Percentiles rank a stretch among this genome's conserved stretches.
Evolutionary conservation across 257 asterid species (phyloP).

Genomic region (Catharanthus roseus): DNA sequence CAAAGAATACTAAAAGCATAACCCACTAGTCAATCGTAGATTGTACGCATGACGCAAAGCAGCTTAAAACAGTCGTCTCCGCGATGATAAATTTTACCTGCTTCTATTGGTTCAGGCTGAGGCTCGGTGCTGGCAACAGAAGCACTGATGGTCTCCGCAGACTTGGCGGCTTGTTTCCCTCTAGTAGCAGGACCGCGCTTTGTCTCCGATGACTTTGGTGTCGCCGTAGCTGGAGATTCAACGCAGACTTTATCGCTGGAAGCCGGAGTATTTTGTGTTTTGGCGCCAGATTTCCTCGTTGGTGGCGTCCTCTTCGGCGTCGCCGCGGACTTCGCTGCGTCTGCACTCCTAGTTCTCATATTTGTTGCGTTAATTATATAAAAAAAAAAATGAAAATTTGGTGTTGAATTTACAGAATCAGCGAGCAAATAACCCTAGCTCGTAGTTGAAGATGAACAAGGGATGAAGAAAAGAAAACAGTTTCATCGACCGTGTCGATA

Average conservation of each 20-base stretch:
- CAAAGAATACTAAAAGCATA: not conserved
- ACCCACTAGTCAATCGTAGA: not conserved
- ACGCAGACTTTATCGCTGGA: slow-evolving; percentile 16
- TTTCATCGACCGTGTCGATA: no score
- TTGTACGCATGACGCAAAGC: not conserved
- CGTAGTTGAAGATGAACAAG: not conserved
- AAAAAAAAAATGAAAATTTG: not conserved
- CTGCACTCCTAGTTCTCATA: slow-evolving; percentile 46
- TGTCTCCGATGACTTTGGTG: slow-evolving; percentile 12
- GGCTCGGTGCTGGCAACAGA: slow-evolving; percentile 8
- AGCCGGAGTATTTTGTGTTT: slow-evolving; percentile 21
- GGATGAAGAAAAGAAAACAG: not conserved
- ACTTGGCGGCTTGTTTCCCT: slow-evolving; percentile 22
- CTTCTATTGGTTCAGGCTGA: slow-evolving; percentile 17
- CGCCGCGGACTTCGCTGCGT: slow-evolving; percentile 19
- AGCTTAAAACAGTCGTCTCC: no score
- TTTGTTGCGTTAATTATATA: not conserved
- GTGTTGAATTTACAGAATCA: not conserved
- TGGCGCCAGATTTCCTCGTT: slow-evolving; percentile 29
- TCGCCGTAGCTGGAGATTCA: slow-evolving; percentile 19
- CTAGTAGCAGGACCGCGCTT: slow-evolving; percentile 32
- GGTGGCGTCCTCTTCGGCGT: slow-evolving; percentile 26
- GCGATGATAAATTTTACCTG: slow-evolving; percentile 21
- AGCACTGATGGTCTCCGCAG: slow-evolving; percentile 12
- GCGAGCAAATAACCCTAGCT: slow-evolving; percentile 8